Evolutionary conservation across 2,329 filamentous ascomycete species (phyloP).

Genomic region (Colletotrichum shisoi): DNA sequence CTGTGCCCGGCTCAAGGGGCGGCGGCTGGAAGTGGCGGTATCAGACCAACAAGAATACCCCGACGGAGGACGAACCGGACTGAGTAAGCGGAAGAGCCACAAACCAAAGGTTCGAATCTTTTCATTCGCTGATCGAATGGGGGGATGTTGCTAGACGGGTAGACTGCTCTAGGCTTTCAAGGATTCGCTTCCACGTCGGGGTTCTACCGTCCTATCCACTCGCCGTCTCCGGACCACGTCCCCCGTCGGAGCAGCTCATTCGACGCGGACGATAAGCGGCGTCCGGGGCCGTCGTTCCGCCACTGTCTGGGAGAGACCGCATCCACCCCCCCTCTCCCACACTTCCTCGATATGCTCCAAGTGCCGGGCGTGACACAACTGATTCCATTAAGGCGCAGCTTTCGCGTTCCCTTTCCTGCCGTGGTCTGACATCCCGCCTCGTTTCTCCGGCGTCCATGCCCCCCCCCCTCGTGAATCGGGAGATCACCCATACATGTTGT

Average conservation of each 20-base stretch:
- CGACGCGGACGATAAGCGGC: background rate
- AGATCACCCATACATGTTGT: too few relatives aligned
- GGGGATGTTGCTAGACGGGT: too few relatives aligned
- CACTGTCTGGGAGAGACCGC: background rate
- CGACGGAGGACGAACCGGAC: too few relatives aligned
- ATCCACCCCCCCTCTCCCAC: background rate
- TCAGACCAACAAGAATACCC: too few relatives aligned
- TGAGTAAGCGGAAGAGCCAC: too few relatives aligned
- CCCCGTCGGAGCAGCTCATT: background rate
- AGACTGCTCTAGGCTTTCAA: too few relatives aligned
- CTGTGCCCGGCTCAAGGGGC: too few relatives aligned
- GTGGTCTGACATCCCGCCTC: background rate
- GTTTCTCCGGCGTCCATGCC: background rate
- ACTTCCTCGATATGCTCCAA: background rate
- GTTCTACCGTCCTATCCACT: background rate
- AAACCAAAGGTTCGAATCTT: too few relatives aligned
- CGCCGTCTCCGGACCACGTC: background rate
- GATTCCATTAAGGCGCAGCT: background rate
- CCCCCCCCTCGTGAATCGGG: too few relatives aligned
- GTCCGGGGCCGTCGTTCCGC: slow-evolving; percentile 10
- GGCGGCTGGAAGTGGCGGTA: too few relatives aligned
- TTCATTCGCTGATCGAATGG: too few relatives aligned
- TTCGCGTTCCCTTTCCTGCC: background rate
- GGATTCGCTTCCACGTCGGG: background rate
- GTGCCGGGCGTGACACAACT: background rate